phyloP scores from a whole-genome alignment of 2,329 filamentous ascomycete species.

The Arthrinium puccinioides region DNA sequence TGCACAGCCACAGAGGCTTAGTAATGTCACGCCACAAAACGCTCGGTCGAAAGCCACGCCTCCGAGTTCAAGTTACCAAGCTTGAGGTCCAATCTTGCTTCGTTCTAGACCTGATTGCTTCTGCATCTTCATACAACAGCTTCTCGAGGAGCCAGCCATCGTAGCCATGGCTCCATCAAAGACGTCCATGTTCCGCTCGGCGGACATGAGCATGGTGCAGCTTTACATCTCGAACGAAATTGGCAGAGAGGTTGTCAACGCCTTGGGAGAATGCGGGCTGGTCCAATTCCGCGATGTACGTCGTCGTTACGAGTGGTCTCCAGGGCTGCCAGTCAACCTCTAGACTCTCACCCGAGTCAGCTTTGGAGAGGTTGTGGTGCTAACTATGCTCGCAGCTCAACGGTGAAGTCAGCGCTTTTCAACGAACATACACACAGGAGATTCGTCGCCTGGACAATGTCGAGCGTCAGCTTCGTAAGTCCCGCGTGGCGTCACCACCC shows the following conservation, averaged over 20 bases:
- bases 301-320: constrained; percentile 15
- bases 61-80: too few species aligned
- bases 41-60: too few species aligned
- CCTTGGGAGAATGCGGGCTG: constrained; percentile 88
- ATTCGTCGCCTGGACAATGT: constrained; percentile 97
- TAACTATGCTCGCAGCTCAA: constrained; percentile 61
- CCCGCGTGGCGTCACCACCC: constrained; percentile 7
- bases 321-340: constrained; percentile 1
- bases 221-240: constrained; percentile 99
- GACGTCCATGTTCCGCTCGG: constrained; percentile 98
- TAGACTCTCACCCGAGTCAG: too few species aligned
- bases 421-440: constrained; percentile 95
- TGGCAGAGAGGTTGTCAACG: constrained; percentile 92
- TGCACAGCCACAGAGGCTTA: too few species aligned
- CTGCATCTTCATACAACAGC: too few species aligned
- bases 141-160: too few species aligned
- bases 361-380: too few species aligned
- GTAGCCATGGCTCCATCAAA: constrained; percentile 57
- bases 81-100: too few species aligned
- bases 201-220: constrained; percentile 99
- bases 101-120: too few species aligned
- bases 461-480: constrained; percentile 89
- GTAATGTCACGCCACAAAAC: too few species aligned
- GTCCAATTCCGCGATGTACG: constrained; percentile 97
- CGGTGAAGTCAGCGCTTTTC: constrained; percentile 85